Conservation (phyloP, 495 filamentous ascomycete species). For the Staphylotrichum tortipilum region DNA sequence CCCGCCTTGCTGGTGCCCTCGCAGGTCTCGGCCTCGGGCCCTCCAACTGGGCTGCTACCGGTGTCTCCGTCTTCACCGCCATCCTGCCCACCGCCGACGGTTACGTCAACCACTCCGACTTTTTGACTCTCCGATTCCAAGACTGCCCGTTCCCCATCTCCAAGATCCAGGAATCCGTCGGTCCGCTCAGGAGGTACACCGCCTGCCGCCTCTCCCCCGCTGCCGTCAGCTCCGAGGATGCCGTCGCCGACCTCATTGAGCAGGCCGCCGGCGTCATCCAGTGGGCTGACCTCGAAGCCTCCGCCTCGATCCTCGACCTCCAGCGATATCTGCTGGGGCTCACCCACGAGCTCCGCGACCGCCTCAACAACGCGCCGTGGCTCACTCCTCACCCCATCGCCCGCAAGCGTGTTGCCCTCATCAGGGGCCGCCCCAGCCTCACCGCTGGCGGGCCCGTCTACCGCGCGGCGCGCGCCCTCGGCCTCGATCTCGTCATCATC, state of each 20-base stretch:
- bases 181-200: constrained; percentile 9
- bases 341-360: constrained; percentile 13
- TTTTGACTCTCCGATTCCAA: constrained; percentile 18
- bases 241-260: constrained; percentile 9
- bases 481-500: constrained; percentile 39
- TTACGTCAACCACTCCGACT: constrained; percentile 15
- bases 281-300: constrained; percentile 13
- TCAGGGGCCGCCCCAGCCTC: constrained; percentile 30
- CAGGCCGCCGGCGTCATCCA: constrained; percentile 18
- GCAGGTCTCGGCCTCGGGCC: constrained; percentile 8
- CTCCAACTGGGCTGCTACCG: background rate
- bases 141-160: constrained; percentile 16
- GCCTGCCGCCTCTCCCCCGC: background rate
- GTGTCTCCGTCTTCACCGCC: constrained; percentile 16
- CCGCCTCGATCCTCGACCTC: constrained; percentile 9
- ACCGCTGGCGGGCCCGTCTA: constrained; percentile 30
- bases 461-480: constrained; percentile 33
- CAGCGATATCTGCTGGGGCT: constrained; percentile 4
- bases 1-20: constrained; percentile 4
- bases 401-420: constrained; percentile 29
- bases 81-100: constrained; percentile 15
- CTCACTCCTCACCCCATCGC: constrained; percentile 14
- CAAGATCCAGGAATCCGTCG: constrained; percentile 3
- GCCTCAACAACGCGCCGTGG: constrained; percentile 20
- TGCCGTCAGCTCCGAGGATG: background rate